Base-by-base conservation (phyloP, 768 basidiomycete species). In the Boletus pseudopeckii region DNA sequence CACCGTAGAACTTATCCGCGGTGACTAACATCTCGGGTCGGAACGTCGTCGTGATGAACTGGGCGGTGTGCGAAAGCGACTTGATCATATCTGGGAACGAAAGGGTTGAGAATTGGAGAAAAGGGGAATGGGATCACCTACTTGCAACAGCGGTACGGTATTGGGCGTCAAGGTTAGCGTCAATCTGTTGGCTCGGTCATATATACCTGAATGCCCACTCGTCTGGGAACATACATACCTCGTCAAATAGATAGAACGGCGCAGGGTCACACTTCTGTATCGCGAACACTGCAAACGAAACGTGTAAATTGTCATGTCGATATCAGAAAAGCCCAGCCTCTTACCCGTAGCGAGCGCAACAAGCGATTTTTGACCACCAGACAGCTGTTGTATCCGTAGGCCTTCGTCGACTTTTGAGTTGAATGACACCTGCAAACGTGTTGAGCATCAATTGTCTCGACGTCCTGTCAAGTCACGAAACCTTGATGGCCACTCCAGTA, bases 211-310 rank as follows among this genome's bases (percentile, higher is more conserved):
- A 45, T 20, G 47, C 45, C 14, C 47, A 18, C 17, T 20, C 14
- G 46, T 28, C 32, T 9, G 8, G n/a, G 15, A 42, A 45, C 26
- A 37, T 18, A 2, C 38, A 9, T 56, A 86, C 88, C 77, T 98
- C 97, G 67, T 99, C 97, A 63, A 99, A 98, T n/a, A 99, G 79
- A 71, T 98, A 98, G 76, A 99, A 99, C 2, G 97, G 97, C 0
- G 97, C 96, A 2, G 97, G 97, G 64, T 99, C 97, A 67, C 96
- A 98, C 72, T 97, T 98, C 72, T 99, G 97, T 60, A 98, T 98
- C 15, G 96, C 93, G 64, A 99, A 98, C 24, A 99, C 95, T 91
- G 64, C 1, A 30, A 44, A 32, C n/a, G 13, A 17, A 40, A 20
- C 30, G 9, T 9, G 46, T 68, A 20, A 61, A 48, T 34, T 8